phyloP scores from a whole-genome alignment of 768 basidiomycete genomes.

The Russula olivacea region DNA sequence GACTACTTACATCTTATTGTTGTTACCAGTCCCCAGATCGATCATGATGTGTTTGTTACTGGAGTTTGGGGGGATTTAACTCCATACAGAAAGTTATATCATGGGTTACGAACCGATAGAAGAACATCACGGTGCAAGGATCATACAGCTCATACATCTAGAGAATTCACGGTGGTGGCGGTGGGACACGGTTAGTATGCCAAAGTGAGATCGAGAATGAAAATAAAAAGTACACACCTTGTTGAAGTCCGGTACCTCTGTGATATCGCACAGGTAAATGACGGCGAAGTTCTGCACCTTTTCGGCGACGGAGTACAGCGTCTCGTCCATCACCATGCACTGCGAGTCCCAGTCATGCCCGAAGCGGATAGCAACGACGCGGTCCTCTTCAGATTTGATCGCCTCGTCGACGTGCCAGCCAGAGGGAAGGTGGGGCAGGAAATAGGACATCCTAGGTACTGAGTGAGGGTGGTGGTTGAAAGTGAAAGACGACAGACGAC shows the following conservation, averaged over 20 bases:
- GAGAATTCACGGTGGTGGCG: not conserved
- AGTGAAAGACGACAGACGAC: no score
- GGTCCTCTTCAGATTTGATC: constrained; percentile 96
- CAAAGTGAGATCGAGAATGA: not conserved
- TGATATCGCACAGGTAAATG: constrained; percentile 93
- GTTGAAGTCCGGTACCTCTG: constrained; percentile 96
- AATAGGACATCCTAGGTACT: constrained; percentile 65
- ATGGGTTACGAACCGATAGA: constrained; percentile 63
- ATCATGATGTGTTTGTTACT: constrained; percentile 99
- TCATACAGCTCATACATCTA: constrained; percentile 99
- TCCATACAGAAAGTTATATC: not conserved
- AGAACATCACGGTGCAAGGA: constrained; percentile 96
- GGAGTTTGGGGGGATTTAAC: constrained; percentile 22
- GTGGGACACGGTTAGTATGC: not conserved
- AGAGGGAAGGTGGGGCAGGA: constrained; percentile 80
- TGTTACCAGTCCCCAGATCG: constrained; percentile 98
- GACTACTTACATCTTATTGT: constrained; percentile 88
- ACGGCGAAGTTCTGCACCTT: constrained; percentile 99
- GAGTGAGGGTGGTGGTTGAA: not conserved
- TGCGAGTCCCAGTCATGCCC: constrained; percentile 91
- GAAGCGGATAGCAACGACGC: constrained; percentile 90
- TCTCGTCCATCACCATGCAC: constrained; percentile 99
- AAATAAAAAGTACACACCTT: constrained; percentile 55
- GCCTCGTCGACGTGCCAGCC: constrained; percentile 99
- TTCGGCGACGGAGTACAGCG: constrained; percentile 84